Evolutionary conservation across 805 yeast species (phyloP), one percentile per base, ranked within the genome.

Genomic region (Blastobotrys parvus): DNA sequence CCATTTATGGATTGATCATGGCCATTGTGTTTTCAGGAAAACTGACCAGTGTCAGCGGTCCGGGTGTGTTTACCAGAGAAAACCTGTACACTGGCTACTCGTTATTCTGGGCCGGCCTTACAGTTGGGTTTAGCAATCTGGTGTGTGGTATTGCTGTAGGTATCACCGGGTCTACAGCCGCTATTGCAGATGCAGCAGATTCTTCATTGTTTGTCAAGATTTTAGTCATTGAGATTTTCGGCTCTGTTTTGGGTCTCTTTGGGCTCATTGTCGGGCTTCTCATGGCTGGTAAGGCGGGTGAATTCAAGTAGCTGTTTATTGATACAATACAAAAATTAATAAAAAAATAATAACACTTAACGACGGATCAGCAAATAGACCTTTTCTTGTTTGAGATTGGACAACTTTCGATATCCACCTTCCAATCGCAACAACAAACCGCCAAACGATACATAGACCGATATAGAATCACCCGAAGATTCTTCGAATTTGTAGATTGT

Each of bases 131-230:
- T 25, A 80, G 94, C 57, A 92, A 92, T 65, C 75, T 92, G 62
- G 82, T 92, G 46, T 92, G 98, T 74, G 98, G 98, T 69, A 71
- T 92, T 44, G 90, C 96, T 3, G 98, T 92, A 39, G 98, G 98
- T 50, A 74, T 92, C 48, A 92, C 98, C 13, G 98, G 98, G 39
- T 81, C 97, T 20, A 92, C 97, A n/a, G 98, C 97, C 29, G 98
- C 98, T 33, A 77, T 92, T 48, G 78, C 94, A 35, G 98, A 92
- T 67, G 98, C 98, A 23, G 97, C 98, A 8, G 97, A 92, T 68
- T 79, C 96, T 19, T 75, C 95, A 3, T 71, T 92, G 52, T 92
- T 92, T 57, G 98, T 92, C 50, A 92, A 92, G 68, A 92, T 92
- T 47, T 77, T 92, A 58, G 98, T 92, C 49, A 82, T 92, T 56